These are phyloP conservation scores for Cordyceps fumosorosea DNA, from an alignment of 2,329 filamentous ascomycete species.

Conservation along the genomic window DNA sequence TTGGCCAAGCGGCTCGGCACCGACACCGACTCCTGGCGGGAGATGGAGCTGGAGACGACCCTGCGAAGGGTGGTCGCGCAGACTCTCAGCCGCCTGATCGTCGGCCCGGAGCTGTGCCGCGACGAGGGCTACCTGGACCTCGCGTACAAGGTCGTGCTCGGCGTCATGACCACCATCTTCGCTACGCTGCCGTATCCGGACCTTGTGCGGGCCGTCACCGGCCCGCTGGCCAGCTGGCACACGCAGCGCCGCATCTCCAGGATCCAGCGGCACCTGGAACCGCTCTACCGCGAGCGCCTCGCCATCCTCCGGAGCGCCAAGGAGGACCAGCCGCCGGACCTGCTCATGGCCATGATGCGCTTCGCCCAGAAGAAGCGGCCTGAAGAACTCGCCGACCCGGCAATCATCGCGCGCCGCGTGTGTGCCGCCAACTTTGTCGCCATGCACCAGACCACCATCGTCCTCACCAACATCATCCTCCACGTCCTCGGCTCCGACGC, in stretches of 20 bases:
- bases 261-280: neutral
- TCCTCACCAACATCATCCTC: slow-evolving; percentile 33
- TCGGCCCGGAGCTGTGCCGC: slow-evolving; percentile 25
- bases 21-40: neutral
- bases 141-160: slow-evolving; percentile 23
- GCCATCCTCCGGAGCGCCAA: slow-evolving; percentile 4
- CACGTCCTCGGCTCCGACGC: slow-evolving; percentile 30
- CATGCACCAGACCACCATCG: slow-evolving; percentile 35
- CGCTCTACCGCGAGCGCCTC: neutral
- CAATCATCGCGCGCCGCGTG: slow-evolving; percentile 26
- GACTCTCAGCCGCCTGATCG: slow-evolving; percentile 23
- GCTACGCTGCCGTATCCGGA: slow-evolving; percentile 24
- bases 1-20: neutral
- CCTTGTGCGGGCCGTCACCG: slow-evolving; percentile 14
- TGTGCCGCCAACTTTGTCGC: slow-evolving; percentile 29
- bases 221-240: neutral
- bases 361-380: slow-evolving; percentile 32
- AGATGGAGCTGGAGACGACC: neutral
- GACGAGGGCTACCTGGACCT: neutral
- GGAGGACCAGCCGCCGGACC: slow-evolving; percentile 29
- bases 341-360: slow-evolving; percentile 35
- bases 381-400: slow-evolving; percentile 26
- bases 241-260: neutral
- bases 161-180: slow-evolving; percentile 25
- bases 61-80: neutral